phyloP scores from a whole-genome alignment of 352 stramenopile genomes.

The Phytophthora uliginosa region DNA sequence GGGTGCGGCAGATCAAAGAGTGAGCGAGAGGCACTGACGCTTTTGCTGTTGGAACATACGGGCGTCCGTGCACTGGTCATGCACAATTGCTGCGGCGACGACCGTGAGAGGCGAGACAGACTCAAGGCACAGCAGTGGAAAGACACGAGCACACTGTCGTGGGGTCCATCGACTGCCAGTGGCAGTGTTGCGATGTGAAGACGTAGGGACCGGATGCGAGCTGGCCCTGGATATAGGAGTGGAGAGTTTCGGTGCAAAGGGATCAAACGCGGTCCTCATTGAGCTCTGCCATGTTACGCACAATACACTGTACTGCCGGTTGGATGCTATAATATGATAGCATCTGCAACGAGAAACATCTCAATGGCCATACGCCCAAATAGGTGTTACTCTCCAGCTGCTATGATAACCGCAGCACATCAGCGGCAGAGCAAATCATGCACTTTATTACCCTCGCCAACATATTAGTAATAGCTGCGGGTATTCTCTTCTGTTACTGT shows the following conservation, averaged over 20 bases:
- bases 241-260: not conserved
- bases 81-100: slow-evolving; percentile 16
- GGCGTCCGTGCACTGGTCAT: slow-evolving; percentile 21
- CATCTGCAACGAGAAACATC: not conserved
- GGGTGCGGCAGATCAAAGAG: slow-evolving; percentile 4
- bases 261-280: not conserved
- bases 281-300: too few species aligned
- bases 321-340: too few species aligned
- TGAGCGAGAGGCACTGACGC: slow-evolving; percentile 7
- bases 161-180: not conserved
- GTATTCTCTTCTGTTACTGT: too few species aligned
- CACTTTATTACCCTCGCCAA: not conserved
- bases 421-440: not conserved
- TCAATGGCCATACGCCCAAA: not conserved
- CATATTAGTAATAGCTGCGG: too few species aligned
- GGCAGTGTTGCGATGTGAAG: not conserved
- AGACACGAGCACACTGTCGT: not conserved
- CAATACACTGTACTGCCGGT: too few species aligned
- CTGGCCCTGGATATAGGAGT: not conserved
- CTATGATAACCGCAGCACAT: not conserved
- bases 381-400: not conserved
- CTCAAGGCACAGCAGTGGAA: not conserved
- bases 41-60: slow-evolving; percentile 19
- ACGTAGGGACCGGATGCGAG: not conserved
- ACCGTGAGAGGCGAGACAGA: slow-evolving; percentile 11